These are phyloP conservation scores for Cryphonectria naterciae DNA, from an alignment of 2,329 filamentous ascomycete species.

Conservation along the genomic window DNA sequence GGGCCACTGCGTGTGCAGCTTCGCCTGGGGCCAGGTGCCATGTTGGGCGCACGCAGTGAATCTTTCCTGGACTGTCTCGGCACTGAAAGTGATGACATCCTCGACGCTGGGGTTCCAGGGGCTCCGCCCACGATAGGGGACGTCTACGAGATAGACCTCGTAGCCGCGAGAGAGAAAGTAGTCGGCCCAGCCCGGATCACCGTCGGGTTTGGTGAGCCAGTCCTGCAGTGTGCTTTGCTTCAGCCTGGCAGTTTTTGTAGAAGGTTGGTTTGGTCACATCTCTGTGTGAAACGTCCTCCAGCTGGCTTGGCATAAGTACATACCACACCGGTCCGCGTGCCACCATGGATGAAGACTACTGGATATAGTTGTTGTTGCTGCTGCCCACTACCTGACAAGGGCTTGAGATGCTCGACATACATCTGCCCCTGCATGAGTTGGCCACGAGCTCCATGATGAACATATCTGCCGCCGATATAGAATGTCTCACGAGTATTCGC, in stretches of 20 bases:
- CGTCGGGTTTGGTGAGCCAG: conserved; percentile 53
- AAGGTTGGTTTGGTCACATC: too few relatives aligned
- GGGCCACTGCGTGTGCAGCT: conserved; percentile 45
- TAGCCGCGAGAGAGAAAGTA: conserved; percentile 48
- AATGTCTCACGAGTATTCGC: conserved; percentile 8
- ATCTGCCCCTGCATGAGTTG: conserved; percentile 22
- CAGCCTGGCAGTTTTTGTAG: background rate
- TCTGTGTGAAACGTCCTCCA: background rate
- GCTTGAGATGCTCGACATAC: conserved; percentile 24
- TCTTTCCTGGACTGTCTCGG: conserved; percentile 9
- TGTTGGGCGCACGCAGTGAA: conserved; percentile 13
- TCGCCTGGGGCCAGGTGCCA: conserved; percentile 35
- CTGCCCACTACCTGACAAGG: background rate
- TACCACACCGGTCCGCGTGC: conserved; percentile 17
- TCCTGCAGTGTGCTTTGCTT: conserved; percentile 34
- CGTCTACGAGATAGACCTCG: conserved; percentile 48
- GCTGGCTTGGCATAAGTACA: conserved; percentile 1
- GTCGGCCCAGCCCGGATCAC: conserved; percentile 49
- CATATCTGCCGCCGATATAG: conserved; percentile 11
- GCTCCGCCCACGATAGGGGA: conserved; percentile 45
- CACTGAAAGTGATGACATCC: background rate
- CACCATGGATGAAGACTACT: conserved; percentile 21
- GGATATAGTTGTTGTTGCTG: conserved; percentile 7
- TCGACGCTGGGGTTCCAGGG: conserved; percentile 22
- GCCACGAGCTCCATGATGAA: background rate